Evolutionary conservation across 2,329 filamentous ascomycete species (phyloP).

Genomic region (Exutisphaerella laricina): DNA sequence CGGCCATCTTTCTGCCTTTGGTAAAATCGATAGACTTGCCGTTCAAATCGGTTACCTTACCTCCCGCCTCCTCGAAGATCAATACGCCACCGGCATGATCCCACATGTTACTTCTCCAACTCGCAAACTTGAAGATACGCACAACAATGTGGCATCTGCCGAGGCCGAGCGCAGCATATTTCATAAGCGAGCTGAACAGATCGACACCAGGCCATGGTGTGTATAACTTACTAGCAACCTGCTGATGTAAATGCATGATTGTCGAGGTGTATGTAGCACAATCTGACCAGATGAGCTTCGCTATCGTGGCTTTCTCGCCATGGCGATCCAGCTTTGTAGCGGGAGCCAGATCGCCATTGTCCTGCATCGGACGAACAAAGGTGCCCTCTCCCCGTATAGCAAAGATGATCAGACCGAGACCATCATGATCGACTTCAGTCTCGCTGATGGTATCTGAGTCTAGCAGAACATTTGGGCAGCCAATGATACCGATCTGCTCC

Average conservation of each 20-base stretch:
- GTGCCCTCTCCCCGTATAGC: constrained; percentile 45
- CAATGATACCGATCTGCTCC: constrained; percentile 55
- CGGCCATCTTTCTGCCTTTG: constrained; percentile 23
- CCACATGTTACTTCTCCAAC: constrained; percentile 40
- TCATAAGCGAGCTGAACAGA: constrained; percentile 50
- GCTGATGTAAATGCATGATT: constrained; percentile 36
- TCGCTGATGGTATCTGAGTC: constrained; percentile 41
- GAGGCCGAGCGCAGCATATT: constrained; percentile 23
- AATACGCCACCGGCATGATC: constrained; percentile 52
- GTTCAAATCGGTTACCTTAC: constrained; percentile 47
- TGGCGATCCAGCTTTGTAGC: constrained; percentile 18
- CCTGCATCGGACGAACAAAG: constrained; percentile 29
- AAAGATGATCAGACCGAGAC: constrained; percentile 43
- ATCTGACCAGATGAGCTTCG: constrained; percentile 44
- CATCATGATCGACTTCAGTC: constrained; percentile 43
- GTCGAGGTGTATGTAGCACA: constrained; percentile 38
- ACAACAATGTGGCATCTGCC: constrained; percentile 20
- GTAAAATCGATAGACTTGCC: constrained; percentile 47
- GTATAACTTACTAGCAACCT: constrained; percentile 36
- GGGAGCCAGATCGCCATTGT: constrained; percentile 11
- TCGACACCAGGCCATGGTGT: constrained; percentile 46
- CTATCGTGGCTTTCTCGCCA: constrained; percentile 22
- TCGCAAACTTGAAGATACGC: constrained; percentile 22
- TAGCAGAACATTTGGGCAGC: constrained; percentile 55
- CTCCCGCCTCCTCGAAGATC: constrained; percentile 48